Conservation (phyloP, 2,329 filamentous ascomycete species). For the Fusarium ramigenum region DNA sequence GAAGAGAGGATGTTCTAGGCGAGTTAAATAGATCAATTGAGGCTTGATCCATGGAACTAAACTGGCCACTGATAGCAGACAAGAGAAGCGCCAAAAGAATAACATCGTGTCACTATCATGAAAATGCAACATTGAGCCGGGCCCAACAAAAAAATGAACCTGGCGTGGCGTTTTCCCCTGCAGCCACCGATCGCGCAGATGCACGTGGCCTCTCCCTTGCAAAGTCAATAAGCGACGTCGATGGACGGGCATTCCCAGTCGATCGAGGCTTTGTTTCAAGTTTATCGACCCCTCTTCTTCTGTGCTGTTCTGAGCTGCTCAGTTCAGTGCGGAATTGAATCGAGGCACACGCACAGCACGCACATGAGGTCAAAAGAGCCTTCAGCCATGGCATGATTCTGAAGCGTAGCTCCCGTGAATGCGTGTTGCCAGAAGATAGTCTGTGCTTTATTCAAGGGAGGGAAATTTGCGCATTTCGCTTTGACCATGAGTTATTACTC, state of each 20-base stretch:
- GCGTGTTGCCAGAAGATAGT: neutral
- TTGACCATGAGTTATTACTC: neutral
- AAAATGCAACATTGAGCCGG: neutral
- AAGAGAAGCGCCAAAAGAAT: neutral
- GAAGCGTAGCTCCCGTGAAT: neutral
- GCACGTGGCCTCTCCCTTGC: conserved; percentile 18
- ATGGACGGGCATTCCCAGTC: conserved; percentile 7
- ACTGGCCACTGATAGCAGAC: neutral
- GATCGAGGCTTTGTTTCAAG: conserved; percentile 15
- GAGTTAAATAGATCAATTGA: neutral
- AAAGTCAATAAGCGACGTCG: conserved; percentile 19
- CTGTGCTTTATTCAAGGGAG: neutral
- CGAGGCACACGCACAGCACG: neutral
- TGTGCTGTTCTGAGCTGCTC: neutral
- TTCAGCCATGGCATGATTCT: neutral
- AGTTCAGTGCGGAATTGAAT: neutral
- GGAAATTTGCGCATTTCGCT: conserved; percentile 6
- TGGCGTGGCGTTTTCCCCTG: conserved; percentile 1
- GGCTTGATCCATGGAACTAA: neutral
- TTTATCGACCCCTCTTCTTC: neutral
- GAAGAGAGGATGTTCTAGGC: neutral
- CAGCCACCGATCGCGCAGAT: neutral
- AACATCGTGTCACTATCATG: neutral
- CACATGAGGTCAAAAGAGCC: neutral
- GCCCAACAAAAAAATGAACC: neutral